Evolutionary conservation across 495 filamentous ascomycete species (phyloP), one percentile per base, ranked within the genome.

Genomic region (Recurvomyces mirabilis): DNA sequence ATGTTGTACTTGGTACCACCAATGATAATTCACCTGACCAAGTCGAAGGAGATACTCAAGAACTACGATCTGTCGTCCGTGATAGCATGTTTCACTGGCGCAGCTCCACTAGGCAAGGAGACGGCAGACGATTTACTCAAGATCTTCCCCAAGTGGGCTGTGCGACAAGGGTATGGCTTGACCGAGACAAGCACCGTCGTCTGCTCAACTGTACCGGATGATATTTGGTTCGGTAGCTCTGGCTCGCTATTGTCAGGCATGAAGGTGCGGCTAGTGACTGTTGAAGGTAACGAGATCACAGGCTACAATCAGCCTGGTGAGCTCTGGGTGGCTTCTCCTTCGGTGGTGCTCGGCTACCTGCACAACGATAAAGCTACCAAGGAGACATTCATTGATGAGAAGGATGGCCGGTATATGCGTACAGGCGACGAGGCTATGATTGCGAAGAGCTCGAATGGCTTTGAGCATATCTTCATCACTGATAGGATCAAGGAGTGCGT

Each of bases 371-470:
- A 80, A 52, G 87, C 87, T 13, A 93, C 74, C 26, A 69, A 72
- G 36, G 86, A 93, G 55, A 85, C 87, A 0, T 93, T 82, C 47
- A 47, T 78, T n/a, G 72, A 72, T 53, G 76, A 87, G 49, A 73
- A 79, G 11, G 77, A 81, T 37, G 69, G 69, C 11, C 32, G 51
- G 31, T 94, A 82, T 78, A 78, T 94, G 71, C 72, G 72, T 17
- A 94, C 87, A 0, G 87, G 87, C 18, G 87, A 94, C 54, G 85
- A 93, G 56, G 87, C 79, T 0, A 69, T 87, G 10, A 64, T 93
- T 18, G 67, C 71, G 13, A 70, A 74, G 58, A 61, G 73, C 13
- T 73, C 80, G 0, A 62, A 66, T 5, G 81, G 79, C 7, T 63
- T 79, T 38, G 84, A 93, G 60, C 87, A 94, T 56, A 51, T 93